These are phyloP conservation scores for Neurospora sp. DNA, from an alignment of 495 filamentous ascomycete genomes.

Conservation along the genomic window DNA sequence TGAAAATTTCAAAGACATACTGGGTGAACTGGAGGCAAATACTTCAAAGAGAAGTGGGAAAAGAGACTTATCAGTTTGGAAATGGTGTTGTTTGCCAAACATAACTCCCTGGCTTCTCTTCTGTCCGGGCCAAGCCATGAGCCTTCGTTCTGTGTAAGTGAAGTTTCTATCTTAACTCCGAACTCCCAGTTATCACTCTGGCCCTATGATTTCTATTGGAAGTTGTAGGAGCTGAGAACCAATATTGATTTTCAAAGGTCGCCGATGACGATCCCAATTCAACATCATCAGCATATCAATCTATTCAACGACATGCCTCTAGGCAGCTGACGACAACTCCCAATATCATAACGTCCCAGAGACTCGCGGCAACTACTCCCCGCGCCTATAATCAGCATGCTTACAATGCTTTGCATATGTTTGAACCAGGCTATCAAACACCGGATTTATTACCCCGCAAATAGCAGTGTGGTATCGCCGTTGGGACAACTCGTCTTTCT, in stretches of 20 bases:
- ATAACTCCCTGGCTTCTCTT: not conserved
- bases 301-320: not conserved
- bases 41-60: not conserved
- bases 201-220: not conserved
- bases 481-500: not conserved
- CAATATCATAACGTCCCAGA: not conserved
- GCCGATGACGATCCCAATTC: not conserved
- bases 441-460: not conserved
- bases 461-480: not conserved
- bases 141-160: not conserved
- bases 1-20: not conserved
- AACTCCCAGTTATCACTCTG: not conserved
- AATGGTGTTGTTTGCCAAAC: not conserved
- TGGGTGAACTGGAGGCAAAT: not conserved
- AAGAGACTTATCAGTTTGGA: not conserved
- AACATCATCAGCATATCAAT: not conserved
- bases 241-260: not conserved
- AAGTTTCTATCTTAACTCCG: not conserved
- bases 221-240: not conserved
- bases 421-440: not conserved
- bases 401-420: not conserved
- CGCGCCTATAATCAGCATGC: not conserved
- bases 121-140: not conserved
- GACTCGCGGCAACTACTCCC: not conserved
- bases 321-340: not conserved